Evolutionary conservation across 305 asterid species (phyloP).

Genomic region (Fraxinus paxiana): DNA sequence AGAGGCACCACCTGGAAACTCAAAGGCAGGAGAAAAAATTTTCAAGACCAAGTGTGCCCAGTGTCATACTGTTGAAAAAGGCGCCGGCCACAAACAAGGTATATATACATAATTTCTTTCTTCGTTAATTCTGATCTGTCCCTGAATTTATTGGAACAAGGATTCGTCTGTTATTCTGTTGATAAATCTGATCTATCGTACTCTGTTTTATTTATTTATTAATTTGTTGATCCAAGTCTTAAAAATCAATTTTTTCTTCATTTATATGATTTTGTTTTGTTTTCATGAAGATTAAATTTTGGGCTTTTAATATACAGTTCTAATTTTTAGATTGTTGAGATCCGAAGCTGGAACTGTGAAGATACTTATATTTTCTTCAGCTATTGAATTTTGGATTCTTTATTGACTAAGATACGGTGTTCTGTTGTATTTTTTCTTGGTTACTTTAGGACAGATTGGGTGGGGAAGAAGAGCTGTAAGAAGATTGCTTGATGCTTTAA

Average conservation of each 20-base stretch:
- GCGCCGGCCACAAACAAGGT: slow-evolving; percentile 88
- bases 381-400: neutral
- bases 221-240: neutral
- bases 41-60: slow-evolving; percentile 82
- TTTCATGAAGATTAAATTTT: neutral
- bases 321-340: slow-evolving; percentile 16
- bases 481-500: neutral
- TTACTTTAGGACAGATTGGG: neutral
- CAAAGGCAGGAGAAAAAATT: slow-evolving; percentile 58
- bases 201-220: neutral
- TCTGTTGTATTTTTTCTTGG: neutral
- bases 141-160: neutral
- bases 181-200: neutral
- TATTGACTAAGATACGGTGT: neutral
- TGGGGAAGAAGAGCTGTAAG: neutral
- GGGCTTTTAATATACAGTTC: neutral
- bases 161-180: neutral
- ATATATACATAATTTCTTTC: neutral
- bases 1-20: slow-evolving; percentile 67
- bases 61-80: slow-evolving; percentile 81
- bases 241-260: neutral
- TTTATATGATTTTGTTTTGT: neutral
- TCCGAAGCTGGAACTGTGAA: slow-evolving; percentile 12
- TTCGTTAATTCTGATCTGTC: slow-evolving; percentile 28
- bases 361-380: neutral